Evolutionary conservation across 305 asterid species (phyloP).

Genomic region (Fraxinus baroniana): DNA sequence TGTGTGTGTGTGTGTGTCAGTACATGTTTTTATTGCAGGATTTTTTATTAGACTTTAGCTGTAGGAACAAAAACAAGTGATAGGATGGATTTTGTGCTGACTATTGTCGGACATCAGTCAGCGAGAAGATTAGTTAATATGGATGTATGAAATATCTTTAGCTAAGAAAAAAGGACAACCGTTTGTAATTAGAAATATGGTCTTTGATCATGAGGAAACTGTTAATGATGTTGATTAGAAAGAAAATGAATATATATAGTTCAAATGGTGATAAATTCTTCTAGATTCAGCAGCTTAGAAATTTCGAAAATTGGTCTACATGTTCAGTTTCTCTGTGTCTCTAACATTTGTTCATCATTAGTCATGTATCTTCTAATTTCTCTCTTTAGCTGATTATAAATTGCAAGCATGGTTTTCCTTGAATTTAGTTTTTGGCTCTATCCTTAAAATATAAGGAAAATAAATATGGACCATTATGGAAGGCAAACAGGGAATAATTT

Average conservation of each 20-base stretch:
- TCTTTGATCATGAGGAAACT: neutral
- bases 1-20: slow-evolving; percentile 13
- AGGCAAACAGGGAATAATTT: neutral
- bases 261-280: neutral
- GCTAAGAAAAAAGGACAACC: neutral
- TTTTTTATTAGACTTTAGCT: neutral
- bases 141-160: neutral
- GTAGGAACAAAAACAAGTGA: neutral
- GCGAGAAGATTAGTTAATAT: neutral
- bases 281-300: neutral
- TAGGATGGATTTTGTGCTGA: neutral
- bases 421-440: neutral
- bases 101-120: neutral
- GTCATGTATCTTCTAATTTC: neutral
- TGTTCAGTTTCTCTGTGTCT: neutral
- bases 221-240: neutral
- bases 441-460: neutral
- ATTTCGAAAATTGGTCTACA: neutral
- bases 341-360: neutral
- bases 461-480: neutral
- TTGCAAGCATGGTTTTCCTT: neutral
- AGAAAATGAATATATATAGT: neutral
- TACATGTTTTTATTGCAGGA: neutral
- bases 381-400: neutral
- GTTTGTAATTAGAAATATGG: neutral